Base-by-base conservation (phyloP, 441 rosid species). In the Flueggea neowawraea region DNA sequence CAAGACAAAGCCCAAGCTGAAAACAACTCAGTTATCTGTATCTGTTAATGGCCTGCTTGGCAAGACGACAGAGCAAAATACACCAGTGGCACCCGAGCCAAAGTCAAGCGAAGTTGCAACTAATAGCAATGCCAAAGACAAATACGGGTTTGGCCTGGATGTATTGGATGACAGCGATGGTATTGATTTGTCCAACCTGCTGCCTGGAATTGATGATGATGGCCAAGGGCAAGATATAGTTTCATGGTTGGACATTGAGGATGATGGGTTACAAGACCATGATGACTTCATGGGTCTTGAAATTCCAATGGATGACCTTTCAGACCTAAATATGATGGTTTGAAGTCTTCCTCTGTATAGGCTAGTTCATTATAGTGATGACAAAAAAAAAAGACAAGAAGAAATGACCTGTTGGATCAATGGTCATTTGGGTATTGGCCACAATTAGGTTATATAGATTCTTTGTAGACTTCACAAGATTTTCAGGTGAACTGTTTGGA, bases 231-330 rank as follows among this genome's bases (percentile, higher is more conserved):
- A 91, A 64, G 99, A 95, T 79, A 74, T 91, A 22, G 91, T 89
- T 70, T 84, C 96, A 16, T 95, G 99, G 99, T 81, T 95, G 80
- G 90, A 85, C 80, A 84, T 95, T 59, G 99, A 92, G 66, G 99
- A 95, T 16, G 97, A 92, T 67, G 92, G 84, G 61, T 82, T 92
- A 69, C 97, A 82, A 73, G 97, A 92, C 67, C 75, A 84, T 63
- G 98, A 78, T 52, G 97, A 88, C 73, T 90, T 90, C 65, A 77
- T 85, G 84, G 98, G 99, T 67, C 96, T 92, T 68, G 95, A 92
- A 77, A 95, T 95, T 74, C 99, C 99, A 52, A 92, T 92, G 99
- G 99, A 95, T 70, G 99, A 95, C 75, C 95, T 95, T 74, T 78
- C 98, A 58, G 98, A 90, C 84, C 73, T 95, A 62, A 85, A 95